A percentile compares a stretch with the other conserved stretches of the same genome.
phyloP scores from a whole-genome alignment of 768 basidiomycete genomes.

The Kwoniella mangroviensis region DNA sequence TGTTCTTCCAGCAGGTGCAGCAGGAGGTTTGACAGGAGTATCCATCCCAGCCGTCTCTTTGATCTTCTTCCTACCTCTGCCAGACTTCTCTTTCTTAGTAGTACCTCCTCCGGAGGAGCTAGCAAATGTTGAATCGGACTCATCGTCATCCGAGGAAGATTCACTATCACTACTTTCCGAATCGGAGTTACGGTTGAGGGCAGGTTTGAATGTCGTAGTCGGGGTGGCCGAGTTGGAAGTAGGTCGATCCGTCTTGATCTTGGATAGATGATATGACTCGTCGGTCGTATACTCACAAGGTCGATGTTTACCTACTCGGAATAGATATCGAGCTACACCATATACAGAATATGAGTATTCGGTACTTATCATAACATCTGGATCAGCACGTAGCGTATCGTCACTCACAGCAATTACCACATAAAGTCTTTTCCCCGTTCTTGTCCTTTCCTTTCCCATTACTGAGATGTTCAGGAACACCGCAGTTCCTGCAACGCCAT shows the following conservation, averaged over 20 bases:
- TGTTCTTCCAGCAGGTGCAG: slow-evolving; percentile 1
- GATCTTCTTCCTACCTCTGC: neutral
- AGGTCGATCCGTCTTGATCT: slow-evolving; percentile 9
- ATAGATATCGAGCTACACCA: slow-evolving; percentile 17
- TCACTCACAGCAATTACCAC: slow-evolving; percentile 83
- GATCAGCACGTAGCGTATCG: neutral
- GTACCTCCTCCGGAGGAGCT: slow-evolving; percentile 6
- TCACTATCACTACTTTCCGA: slow-evolving; percentile 11
- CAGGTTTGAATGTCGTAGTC: neutral
- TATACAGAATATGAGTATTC: too few relatives aligned
- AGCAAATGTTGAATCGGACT: slow-evolving; percentile 30
- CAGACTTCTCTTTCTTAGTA: slow-evolving; percentile 9
- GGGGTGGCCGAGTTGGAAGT: neutral
- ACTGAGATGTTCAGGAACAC: slow-evolving; percentile 84
- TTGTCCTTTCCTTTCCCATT: slow-evolving; percentile 87
- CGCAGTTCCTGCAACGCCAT: slow-evolving; percentile 96
- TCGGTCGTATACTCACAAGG: slow-evolving; percentile 36
- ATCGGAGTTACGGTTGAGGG: neutral
- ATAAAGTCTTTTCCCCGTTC: slow-evolving; percentile 85
- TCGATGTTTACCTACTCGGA: slow-evolving; percentile 29
- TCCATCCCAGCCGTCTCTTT: neutral
- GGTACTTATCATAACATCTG: too few relatives aligned
- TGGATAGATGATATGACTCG: slow-evolving; percentile 18
- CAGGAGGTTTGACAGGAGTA: slow-evolving; percentile 6
- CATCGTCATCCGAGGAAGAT: slow-evolving; percentile 29